A percentile compares a stretch with the other conserved stretches of the same genome.
Conservation (phyloP, 768 basidiomycete species). For the Trametes cubensis region DNA sequence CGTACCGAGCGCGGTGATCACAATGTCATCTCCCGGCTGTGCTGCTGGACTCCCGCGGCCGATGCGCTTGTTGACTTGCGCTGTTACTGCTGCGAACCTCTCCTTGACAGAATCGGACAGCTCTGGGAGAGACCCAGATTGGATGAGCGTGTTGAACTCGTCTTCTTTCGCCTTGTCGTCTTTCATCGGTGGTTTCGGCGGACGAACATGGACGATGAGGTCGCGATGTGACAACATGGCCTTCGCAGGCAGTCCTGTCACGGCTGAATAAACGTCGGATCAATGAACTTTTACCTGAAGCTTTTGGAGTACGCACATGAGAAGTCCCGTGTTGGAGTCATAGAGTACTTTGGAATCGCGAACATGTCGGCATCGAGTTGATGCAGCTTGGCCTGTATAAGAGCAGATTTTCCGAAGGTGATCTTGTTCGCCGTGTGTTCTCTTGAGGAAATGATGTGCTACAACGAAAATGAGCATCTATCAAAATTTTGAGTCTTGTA, state of each 20-base stretch:
- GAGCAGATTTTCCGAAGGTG: slow-evolving; percentile 74
- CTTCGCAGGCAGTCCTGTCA: slow-evolving; percentile 52
- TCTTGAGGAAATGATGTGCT: slow-evolving; percentile 80
- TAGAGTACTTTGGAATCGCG: slow-evolving; percentile 59
- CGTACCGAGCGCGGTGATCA: slow-evolving; percentile 81
- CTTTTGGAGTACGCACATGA: slow-evolving; percentile 16
- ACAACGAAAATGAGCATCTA: slow-evolving; percentile 11
- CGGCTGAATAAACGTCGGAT: slow-evolving; percentile 14
- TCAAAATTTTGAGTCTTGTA: background rate
- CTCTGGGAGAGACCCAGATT: slow-evolving; percentile 19
- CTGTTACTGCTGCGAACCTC: slow-evolving; percentile 45
- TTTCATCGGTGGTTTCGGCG: slow-evolving; percentile 43
- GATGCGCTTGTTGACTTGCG: slow-evolving; percentile 32
- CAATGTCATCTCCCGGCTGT: slow-evolving; percentile 61
- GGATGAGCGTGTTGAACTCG: slow-evolving; percentile 37
- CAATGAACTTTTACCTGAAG: too few species aligned
- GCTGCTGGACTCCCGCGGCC: slow-evolving; percentile 1
- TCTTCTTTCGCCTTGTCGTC: slow-evolving; percentile 33
- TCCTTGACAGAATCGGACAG: slow-evolving; percentile 36
- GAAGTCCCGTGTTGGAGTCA: slow-evolving; percentile 45
- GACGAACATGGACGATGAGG: slow-evolving; percentile 49
- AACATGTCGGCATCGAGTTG: slow-evolving; percentile 76
- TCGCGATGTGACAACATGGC: slow-evolving; percentile 46
- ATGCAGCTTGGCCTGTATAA: slow-evolving; percentile 71
- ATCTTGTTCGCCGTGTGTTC: slow-evolving; percentile 63